Percentiles rank a stretch among this genome's conserved stretches.
Conservation (phyloP, 225 moss, liverwort and hornwort species). For the Antitrichia curtipendula region DNA sequence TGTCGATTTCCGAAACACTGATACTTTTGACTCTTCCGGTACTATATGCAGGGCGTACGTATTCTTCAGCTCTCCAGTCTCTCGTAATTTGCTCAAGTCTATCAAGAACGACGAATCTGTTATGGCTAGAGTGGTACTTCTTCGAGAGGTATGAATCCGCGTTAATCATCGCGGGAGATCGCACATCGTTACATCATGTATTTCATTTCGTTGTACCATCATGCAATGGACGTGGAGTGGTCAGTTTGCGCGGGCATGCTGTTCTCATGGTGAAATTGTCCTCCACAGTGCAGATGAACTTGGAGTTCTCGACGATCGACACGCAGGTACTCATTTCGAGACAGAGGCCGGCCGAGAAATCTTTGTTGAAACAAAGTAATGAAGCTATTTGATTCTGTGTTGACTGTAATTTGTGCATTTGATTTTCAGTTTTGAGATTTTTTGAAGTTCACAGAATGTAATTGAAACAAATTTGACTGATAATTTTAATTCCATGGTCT, state of each 20-base stretch:
- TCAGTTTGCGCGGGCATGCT: not conserved
- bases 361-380: not conserved
- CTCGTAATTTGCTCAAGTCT: conserved; percentile 49
- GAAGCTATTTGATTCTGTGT: not conserved
- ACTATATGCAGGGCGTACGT: conserved; percentile 52
- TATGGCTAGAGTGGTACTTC: conserved; percentile 56
- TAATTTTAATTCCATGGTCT: not conserved
- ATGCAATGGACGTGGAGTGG: not conserved
- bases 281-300: conserved; percentile 66
- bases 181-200: not conserved
- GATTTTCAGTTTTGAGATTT: not conserved
- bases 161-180: not conserved
- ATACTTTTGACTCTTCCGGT: not conserved
- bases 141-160: conserved; percentile 61
- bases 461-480: not conserved
- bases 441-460: not conserved
- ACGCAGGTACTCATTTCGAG: conserved; percentile 50
- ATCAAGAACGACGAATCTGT: conserved; percentile 68
- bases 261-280: conserved; percentile 6
- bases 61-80: conserved; percentile 82
- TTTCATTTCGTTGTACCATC: not conserved
- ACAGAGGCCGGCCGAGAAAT: not conserved
- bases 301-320: conserved; percentile 76
- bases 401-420: not conserved
- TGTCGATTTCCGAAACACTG: not conserved